Percentiles rank a stretch among this genome's conserved stretches.
Evolutionary conservation across 2,329 filamentous ascomycete species (phyloP).

Genomic region (Fusarium irregulare): DNA sequence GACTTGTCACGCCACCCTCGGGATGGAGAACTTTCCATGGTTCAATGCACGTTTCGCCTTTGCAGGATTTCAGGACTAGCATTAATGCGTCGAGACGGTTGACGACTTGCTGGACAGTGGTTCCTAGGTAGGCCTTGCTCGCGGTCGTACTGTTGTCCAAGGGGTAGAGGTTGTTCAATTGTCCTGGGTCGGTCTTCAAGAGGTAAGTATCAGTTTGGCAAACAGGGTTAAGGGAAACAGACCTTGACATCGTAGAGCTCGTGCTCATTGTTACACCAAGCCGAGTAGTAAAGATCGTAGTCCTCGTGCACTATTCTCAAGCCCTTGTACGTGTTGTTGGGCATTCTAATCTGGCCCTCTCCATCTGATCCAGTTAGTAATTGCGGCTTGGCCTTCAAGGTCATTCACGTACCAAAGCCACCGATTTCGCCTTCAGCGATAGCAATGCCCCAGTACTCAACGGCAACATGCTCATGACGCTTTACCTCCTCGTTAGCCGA

Average conservation of each 20-base stretch:
- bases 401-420: constrained; percentile 40
- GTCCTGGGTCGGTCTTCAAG: constrained; percentile 61
- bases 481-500: constrained; percentile 42
- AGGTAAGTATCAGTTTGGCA: constrained; percentile 4
- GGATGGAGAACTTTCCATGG: constrained; percentile 70
- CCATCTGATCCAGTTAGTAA: constrained; percentile 36
- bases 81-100: constrained; percentile 68
- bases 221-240: background rate
- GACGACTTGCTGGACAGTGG: constrained; percentile 53
- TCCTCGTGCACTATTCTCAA: constrained; percentile 63
- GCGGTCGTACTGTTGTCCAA: background rate
- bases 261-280: constrained; percentile 76
- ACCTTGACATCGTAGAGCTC: constrained; percentile 72
- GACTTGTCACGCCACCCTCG: constrained; percentile 59
- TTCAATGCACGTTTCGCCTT: constrained; percentile 61
- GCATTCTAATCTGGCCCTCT: constrained; percentile 21
- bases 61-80: constrained; percentile 71
- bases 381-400: background rate
- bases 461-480: constrained; percentile 65
- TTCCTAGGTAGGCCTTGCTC: constrained; percentile 32
- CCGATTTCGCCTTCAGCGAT: constrained; percentile 52
- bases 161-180: constrained; percentile 59
- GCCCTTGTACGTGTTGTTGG: constrained; percentile 70
- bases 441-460: constrained; percentile 67
- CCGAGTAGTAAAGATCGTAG: constrained; percentile 73